These are phyloP conservation scores for Cymbomonas tetramitiformis DNA, from an alignment of 139 green algal genomes.

Conservation along the genomic window DNA sequence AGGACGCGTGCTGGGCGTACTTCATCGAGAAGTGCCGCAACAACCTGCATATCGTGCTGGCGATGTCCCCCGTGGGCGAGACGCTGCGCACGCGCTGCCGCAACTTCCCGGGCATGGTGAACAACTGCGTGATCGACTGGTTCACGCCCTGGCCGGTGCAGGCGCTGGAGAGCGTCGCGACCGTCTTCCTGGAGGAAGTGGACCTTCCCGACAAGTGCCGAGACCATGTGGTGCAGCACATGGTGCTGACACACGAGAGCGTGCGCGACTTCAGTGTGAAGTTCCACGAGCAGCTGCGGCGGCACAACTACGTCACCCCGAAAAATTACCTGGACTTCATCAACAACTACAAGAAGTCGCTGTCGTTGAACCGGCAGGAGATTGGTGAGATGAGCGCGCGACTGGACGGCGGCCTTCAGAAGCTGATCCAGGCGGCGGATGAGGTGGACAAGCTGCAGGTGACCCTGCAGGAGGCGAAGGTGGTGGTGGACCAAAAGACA, in stretches of 20 bases:
- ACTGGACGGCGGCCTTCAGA: constrained; percentile 56
- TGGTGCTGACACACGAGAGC: constrained; percentile 67
- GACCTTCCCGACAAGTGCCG: constrained; percentile 36
- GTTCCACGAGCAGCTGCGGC: constrained; percentile 54
- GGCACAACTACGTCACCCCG: constrained; percentile 79
- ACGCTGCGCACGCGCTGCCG: constrained; percentile 51
- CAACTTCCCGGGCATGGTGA: constrained; percentile 77
- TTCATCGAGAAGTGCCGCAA: constrained; percentile 55
- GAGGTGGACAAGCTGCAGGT: constrained; percentile 73
- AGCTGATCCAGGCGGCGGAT: constrained; percentile 61
- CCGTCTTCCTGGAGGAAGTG: constrained; percentile 53
- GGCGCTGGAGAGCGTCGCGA: constrained; percentile 53
- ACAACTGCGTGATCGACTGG: constrained; percentile 81
- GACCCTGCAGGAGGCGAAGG: constrained; percentile 55
- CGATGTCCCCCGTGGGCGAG: constrained; percentile 62
- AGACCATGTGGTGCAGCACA: constrained; percentile 56
- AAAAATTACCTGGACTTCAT: constrained; percentile 91
- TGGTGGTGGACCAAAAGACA: constrained; percentile 64
- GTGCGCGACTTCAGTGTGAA: constrained; percentile 41
- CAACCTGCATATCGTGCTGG: constrained; percentile 69
- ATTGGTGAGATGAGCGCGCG: constrained; percentile 41
- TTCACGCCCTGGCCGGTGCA: constrained; percentile 75
- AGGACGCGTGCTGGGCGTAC: constrained; percentile 55
- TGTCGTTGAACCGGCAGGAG: constrained; percentile 36
- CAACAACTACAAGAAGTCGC: constrained; percentile 51